These are phyloP conservation scores for Xylariaceae sp. DNA, from an alignment of 2,329 filamentous ascomycete species.

Conservation along the genomic window DNA sequence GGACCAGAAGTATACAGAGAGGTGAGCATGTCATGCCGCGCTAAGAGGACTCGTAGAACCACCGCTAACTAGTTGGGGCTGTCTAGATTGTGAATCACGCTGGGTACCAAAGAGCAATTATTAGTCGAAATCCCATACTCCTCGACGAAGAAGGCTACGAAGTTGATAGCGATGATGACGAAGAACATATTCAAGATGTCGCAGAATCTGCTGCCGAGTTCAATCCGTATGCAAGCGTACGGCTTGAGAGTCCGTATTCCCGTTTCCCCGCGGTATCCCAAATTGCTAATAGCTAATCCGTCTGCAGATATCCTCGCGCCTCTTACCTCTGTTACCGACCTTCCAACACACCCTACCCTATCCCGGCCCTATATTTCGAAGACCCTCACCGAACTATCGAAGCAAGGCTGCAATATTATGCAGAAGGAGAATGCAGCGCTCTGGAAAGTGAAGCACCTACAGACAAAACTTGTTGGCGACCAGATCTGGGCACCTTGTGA, in stretches of 20 bases:
- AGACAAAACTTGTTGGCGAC: constrained; percentile 75
- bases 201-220: constrained; percentile 66
- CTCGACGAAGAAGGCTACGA: constrained; percentile 80
- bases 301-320: constrained; percentile 71
- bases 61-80: constrained; percentile 17
- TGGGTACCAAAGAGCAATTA: constrained; percentile 71
- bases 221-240: constrained; percentile 74
- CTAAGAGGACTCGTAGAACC: neutral
- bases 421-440: constrained; percentile 74
- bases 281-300: constrained; percentile 32
- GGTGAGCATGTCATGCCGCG: constrained; percentile 48
- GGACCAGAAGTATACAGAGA: constrained; percentile 73
- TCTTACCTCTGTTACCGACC: constrained; percentile 72
- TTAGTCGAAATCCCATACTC: constrained; percentile 72
- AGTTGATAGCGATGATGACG: constrained; percentile 72
- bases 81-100: constrained; percentile 70
- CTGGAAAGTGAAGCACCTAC: constrained; percentile 73
- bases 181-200: constrained; percentile 63
- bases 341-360: constrained; percentile 73
- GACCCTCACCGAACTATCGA: constrained; percentile 71
- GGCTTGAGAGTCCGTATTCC: constrained; percentile 64
- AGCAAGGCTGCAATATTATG: constrained; percentile 70
- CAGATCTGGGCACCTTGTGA: constrained; percentile 67
- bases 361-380: constrained; percentile 75
- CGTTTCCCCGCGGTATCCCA: neutral